Percentiles rank a stretch among this genome's conserved stretches.
Conservation (phyloP, 2,329 filamentous ascomycete genomes). For the Dothidotthia symphoricarpi region DNA sequence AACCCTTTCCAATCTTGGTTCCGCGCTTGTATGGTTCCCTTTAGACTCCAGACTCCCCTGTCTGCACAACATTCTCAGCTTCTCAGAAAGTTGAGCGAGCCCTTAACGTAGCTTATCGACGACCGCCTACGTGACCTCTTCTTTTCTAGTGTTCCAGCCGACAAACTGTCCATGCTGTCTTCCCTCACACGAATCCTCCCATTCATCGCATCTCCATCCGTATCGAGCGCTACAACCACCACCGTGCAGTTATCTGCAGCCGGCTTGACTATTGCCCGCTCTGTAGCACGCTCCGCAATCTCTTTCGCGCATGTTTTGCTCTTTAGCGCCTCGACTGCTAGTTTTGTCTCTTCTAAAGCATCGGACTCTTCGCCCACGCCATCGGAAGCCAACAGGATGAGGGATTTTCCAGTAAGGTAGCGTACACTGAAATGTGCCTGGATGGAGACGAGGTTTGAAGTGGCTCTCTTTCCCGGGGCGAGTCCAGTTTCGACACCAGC, state of each 20-base stretch:
- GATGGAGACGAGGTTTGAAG: constrained; percentile 22
- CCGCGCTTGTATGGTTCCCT: too few species aligned
- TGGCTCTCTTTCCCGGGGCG: constrained; percentile 20
- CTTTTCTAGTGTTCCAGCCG: too few species aligned
- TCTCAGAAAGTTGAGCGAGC: too few species aligned
- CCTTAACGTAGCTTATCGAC: too few species aligned
- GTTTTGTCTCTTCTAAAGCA: constrained; percentile 16
- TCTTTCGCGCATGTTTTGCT: constrained; percentile 13
- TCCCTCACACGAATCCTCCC: too few species aligned
- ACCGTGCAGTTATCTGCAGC: constrained; percentile 27
- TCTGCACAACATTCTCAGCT: too few species aligned
- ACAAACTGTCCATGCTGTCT: too few species aligned
- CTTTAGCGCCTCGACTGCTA: constrained; percentile 16
- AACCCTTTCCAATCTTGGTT: too few species aligned
- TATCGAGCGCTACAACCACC: constrained; percentile 8
- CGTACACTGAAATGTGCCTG: constrained; percentile 22
- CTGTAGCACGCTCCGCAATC: constrained; percentile 20
- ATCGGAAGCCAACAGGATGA: constrained; percentile 23
- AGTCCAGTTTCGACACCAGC: constrained; percentile 25
- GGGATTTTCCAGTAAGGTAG: constrained; percentile 15
- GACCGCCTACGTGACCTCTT: too few species aligned
- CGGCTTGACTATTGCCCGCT: constrained; percentile 11
- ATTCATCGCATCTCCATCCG: too few species aligned
- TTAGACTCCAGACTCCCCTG: too few species aligned
- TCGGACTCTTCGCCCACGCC: constrained; percentile 21